These are phyloP conservation scores for Asterella californica DNA, from an alignment of 225 moss, liverwort and hornwort genomes.

Conservation along the genomic window DNA sequence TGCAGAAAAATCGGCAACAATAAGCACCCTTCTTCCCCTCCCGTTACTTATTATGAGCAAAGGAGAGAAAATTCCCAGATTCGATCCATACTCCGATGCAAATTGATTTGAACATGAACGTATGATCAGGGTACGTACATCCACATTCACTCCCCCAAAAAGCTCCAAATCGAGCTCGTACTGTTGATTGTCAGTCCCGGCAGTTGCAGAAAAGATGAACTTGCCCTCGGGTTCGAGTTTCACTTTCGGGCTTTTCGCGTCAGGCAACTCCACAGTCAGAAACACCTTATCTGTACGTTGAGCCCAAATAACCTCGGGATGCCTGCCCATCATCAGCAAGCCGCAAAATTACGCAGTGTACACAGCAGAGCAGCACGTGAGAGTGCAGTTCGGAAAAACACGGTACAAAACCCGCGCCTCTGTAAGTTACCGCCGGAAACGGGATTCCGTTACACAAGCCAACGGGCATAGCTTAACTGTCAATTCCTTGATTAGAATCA, in stretches of 20 bases:
- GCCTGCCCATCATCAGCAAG: slow-evolving; percentile 38
- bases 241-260: slow-evolving; percentile 77
- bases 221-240: slow-evolving; percentile 72
- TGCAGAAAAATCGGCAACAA: not conserved
- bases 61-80: not conserved
- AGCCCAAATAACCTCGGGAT: slow-evolving; percentile 95
- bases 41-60: too few species aligned
- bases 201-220: slow-evolving; percentile 64
- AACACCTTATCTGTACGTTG: slow-evolving; percentile 89
- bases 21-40: not conserved
- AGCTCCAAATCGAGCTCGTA: slow-evolving; percentile 83
- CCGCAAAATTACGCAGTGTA: not conserved
- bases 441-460: slow-evolving; percentile 14
- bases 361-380: too few species aligned
- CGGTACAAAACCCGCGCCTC: not conserved
- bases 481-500: not conserved
- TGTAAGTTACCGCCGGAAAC: not conserved
- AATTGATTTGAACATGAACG: not conserved
- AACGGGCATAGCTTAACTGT: slow-evolving; percentile 6
- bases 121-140: slow-evolving; percentile 19
- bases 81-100: not conserved
- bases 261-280: slow-evolving; percentile 82
- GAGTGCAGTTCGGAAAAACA: not conserved
- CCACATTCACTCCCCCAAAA: slow-evolving; percentile 60
- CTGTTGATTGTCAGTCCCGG: slow-evolving; percentile 49